Percentiles rank a stretch among this genome's conserved stretches.
phyloP scores from a whole-genome alignment of 495 filamentous ascomycete species.

The Neurospora discreta region DNA sequence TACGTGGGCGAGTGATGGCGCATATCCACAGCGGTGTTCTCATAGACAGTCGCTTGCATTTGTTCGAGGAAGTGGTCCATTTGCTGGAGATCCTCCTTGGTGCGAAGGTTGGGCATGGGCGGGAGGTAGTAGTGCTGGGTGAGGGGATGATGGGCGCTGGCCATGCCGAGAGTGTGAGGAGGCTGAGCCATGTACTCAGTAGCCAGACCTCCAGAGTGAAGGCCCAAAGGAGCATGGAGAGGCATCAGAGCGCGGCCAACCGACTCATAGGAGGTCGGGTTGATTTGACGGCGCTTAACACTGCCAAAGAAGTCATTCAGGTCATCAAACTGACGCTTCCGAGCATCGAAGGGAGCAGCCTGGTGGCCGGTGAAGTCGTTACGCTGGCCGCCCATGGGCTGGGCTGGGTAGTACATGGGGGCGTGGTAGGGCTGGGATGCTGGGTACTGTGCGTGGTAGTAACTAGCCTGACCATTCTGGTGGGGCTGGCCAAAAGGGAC shows the following conservation, averaged over 20 bases:
- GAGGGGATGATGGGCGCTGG: constrained; percentile 41
- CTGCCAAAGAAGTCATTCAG: constrained; percentile 91
- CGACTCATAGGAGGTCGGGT: constrained; percentile 70
- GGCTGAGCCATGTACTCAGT: constrained; percentile 53
- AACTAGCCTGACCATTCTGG: constrained; percentile 36
- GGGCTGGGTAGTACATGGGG: constrained; percentile 51
- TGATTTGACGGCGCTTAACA: constrained; percentile 78
- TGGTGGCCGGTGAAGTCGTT: constrained; percentile 40
- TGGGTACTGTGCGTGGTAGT: constrained; percentile 48
- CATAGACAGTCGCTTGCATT: constrained; percentile 89
- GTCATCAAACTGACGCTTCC: constrained; percentile 77
- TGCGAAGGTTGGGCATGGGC: constrained; percentile 73
- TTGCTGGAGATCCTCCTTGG: constrained; percentile 83
- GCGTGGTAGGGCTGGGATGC: constrained; percentile 41
- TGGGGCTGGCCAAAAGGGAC: constrained; percentile 41
- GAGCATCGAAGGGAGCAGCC: constrained; percentile 45
- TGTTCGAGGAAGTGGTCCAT: constrained; percentile 91
- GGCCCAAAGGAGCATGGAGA: constrained; percentile 55
- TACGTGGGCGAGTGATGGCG: constrained; percentile 65
- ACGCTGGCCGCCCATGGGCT: constrained; percentile 40
- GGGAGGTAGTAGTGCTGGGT: constrained; percentile 68
- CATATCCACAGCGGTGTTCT: constrained; percentile 58
- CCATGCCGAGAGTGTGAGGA: constrained; percentile 35
- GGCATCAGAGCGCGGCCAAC: constrained; percentile 70
- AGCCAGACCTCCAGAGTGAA: constrained; percentile 51